Conservation (phyloP, 306 rosid species). For the Bauhinia variegata region DNA sequence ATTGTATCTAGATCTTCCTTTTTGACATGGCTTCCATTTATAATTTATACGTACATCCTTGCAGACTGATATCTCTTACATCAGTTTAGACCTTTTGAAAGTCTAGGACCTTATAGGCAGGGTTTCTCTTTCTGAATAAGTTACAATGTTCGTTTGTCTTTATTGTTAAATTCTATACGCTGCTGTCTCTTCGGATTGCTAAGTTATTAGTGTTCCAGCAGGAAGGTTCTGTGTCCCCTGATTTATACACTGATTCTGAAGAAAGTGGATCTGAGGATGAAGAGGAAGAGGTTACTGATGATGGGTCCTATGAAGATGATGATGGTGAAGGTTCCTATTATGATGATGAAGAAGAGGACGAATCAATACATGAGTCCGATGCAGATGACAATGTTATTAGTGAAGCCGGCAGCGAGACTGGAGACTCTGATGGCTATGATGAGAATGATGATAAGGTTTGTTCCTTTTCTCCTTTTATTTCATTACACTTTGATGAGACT, state of each 20-base stretch:
- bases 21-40: conserved; percentile 24
- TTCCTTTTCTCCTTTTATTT: conserved; percentile 32
- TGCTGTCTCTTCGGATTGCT: conserved; percentile 37
- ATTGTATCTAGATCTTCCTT: conserved; percentile 18
- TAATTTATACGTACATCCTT: conserved; percentile 9
- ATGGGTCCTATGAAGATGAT: conserved; percentile 71
- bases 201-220: conserved; percentile 54
- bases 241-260: conserved; percentile 74
- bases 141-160: not conserved
- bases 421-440: conserved; percentile 45
- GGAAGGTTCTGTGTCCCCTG: conserved; percentile 77
- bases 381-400: conserved; percentile 59
- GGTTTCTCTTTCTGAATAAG: conserved; percentile 24
- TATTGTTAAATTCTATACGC: conserved; percentile 12
- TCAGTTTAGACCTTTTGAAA: not conserved
- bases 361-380: conserved; percentile 60
- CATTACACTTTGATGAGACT: conserved; percentile 21
- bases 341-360: conserved; percentile 64
- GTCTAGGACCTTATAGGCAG: not conserved
- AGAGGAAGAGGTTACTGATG: conserved; percentile 82
- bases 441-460: conserved; percentile 56
- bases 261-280: conserved; percentile 80
- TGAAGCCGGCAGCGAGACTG: conserved; percentile 59
- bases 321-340: conserved; percentile 30
- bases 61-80: not conserved